Base-by-base conservation (phyloP, 768 basidiomycete species). In the Pleurotus giganteus region DNA sequence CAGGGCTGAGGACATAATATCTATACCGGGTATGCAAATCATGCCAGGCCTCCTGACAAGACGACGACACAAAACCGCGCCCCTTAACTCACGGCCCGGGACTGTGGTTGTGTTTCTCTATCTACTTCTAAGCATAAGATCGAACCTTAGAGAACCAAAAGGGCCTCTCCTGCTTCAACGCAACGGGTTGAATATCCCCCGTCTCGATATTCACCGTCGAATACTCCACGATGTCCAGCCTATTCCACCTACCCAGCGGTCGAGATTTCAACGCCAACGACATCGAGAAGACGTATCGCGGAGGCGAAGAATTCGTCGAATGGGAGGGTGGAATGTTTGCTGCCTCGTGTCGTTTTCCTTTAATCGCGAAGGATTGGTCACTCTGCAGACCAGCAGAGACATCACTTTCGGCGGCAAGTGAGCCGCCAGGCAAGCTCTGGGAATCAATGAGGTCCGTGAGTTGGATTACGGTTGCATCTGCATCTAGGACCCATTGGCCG, bases 61-160 rank as follows among this genome's bases (percentile, higher is more conserved):
- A n/a, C n/a, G n/a, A n/a, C n/a, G n/a, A n/a, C n/a, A n/a, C n/a
- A n/a, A n/a, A n/a, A n/a, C n/a, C n/a, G n/a, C n/a, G n/a, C n/a
- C n/a, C n/a, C n/a, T n/a, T n/a, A n/a, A n/a, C n/a, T n/a, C n/a
- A n/a, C n/a, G n/a, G n/a, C n/a, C n/a, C n/a, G n/a, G n/a, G n/a
- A n/a, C n/a, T n/a, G n/a, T n/a, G n/a, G n/a, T n/a, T 47, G 8
- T 26, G 23, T 47, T 19, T 34, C 49, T 28, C 15, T 36, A 12
- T 12, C 11, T 47, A 5, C 28, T 11, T 17, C 49, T 53, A 58
- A 50, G 53, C 55, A 58, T 85, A 91, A 37, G 88, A 92, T 65
- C 79, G 78, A 61, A 94, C 91, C 69, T 89, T 94, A 37, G 92
- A 94, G 71, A 97, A 97, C 86, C 89, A 94, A 67, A 91, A 96